Percentiles rank a stretch among this genome's conserved stretches.
Conservation (phyloP, 2,329 filamentous ascomycete genomes). For the Delphinella strobiligena region DNA sequence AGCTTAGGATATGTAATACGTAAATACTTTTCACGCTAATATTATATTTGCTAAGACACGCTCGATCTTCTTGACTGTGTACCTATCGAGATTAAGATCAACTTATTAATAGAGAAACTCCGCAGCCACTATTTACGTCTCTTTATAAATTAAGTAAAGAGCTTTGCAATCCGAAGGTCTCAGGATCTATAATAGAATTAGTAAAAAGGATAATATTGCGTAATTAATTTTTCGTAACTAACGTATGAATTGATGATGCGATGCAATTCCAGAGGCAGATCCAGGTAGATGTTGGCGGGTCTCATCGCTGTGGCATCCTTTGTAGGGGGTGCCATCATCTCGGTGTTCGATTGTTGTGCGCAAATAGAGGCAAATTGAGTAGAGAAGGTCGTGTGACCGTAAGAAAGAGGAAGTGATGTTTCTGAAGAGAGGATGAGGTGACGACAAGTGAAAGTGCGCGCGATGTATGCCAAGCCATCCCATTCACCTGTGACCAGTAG, state of each 20-base stretch:
- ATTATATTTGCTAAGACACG: too few relatives aligned
- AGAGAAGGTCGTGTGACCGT: too few relatives aligned
- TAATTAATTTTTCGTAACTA: background rate
- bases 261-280: background rate
- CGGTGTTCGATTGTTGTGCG: background rate
- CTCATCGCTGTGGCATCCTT: background rate
- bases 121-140: background rate
- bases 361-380: too few relatives aligned
- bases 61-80: too few relatives aligned
- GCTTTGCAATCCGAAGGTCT: background rate
- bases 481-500: too few relatives aligned
- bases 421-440: too few relatives aligned
- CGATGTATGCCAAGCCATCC: too few relatives aligned
- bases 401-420: too few relatives aligned
- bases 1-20: too few relatives aligned
- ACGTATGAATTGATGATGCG: background rate
- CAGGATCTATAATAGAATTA: background rate
- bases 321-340: background rate
- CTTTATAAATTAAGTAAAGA: background rate
- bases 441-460: too few relatives aligned
- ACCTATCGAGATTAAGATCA: background rate
- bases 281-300: background rate
- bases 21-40: too few relatives aligned
- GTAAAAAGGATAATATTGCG: background rate
- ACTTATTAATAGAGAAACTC: background rate